phyloP scores from a whole-genome alignment of 2,329 filamentous ascomycete genomes.

The Exophiala aquamarina region DNA sequence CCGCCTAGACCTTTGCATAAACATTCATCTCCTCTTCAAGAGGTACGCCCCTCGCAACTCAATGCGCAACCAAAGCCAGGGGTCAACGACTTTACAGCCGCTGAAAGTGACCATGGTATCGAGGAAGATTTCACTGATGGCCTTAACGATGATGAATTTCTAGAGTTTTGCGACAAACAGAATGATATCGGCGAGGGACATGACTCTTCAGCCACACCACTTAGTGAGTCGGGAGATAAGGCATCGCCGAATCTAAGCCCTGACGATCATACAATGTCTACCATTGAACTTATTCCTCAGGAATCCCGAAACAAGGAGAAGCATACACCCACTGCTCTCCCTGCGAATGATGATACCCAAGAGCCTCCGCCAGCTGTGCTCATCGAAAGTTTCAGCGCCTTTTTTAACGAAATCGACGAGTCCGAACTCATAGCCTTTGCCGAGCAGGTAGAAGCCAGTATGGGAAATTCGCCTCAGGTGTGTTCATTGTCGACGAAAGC shows the following conservation, averaged over 20 bases:
- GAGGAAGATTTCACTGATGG: conserved; percentile 22
- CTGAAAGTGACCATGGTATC: background rate
- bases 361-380: background rate
- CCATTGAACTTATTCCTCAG: no score
- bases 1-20: no score
- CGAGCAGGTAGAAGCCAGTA: conserved; percentile 12
- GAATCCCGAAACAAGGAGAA: background rate
- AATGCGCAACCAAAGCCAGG: no score
- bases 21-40: no score
- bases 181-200: background rate
- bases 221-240: no score
- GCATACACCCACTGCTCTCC: background rate
- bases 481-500: no score
- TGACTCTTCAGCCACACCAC: no score
- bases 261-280: no score
- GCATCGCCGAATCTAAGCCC: no score
- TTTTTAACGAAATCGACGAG: conserved; percentile 21
- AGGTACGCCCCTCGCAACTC: no score
- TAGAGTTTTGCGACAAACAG: conserved; percentile 17
- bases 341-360: background rate
- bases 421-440: conserved; percentile 18
- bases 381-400: conserved; percentile 20
- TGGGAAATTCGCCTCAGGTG: background rate
- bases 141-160: conserved; percentile 18
- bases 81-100: no score